Evolutionary conservation across 148 eudicot genomes (phyloP), one percentile per base, ranked within the genome.

Genomic region (Drosera capensis): DNA sequence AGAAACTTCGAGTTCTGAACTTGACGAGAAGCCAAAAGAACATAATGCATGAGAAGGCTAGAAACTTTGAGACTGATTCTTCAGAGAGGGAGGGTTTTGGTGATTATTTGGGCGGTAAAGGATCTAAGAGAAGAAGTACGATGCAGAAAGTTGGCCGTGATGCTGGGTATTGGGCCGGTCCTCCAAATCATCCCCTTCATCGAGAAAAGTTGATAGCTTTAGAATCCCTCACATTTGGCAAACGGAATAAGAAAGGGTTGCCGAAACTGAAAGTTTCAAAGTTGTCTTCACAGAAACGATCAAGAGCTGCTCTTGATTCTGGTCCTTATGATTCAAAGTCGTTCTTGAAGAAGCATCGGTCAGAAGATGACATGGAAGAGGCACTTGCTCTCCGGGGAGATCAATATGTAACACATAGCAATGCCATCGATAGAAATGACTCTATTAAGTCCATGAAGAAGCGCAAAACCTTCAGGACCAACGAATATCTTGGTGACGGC

Each of bases 1-100:
- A 90, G 77, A 90, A 85, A 68, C 73, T 85, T 46, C 94, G 74
- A 29, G 85, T 90, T 12, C 62, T 85, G 56, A 85, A 78, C 52
- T 73, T 90, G 13, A 56, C 48, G 64, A 78, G 71, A 58, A 90
- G 86, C 60, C 80, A 81, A 44, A 85, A 70, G 71, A 84, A 69
- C 61, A 61, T 85, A 54, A 73, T 73, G 76, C 58, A 58, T 64
- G 95, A 85, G 56, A 78, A 73, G 46, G 73, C 65, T 72, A 93
- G 67, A 36, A 73, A 68, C 54, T 55, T 67, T 56, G 77, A 56
- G 34, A 75, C 75, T 39, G 82, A 75, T 51, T 64, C 83, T 36
- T 80, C 93, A 34, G 97, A 75, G 37, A 71, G 68, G 49, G 82
- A 71, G 31, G 75, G 73, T 24, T 65, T 70, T 1, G 71, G 52